Evolutionary conservation across 2,329 filamentous ascomycete genomes (phyloP).

Genomic region (Pyricularia pennisetigena): DNA sequence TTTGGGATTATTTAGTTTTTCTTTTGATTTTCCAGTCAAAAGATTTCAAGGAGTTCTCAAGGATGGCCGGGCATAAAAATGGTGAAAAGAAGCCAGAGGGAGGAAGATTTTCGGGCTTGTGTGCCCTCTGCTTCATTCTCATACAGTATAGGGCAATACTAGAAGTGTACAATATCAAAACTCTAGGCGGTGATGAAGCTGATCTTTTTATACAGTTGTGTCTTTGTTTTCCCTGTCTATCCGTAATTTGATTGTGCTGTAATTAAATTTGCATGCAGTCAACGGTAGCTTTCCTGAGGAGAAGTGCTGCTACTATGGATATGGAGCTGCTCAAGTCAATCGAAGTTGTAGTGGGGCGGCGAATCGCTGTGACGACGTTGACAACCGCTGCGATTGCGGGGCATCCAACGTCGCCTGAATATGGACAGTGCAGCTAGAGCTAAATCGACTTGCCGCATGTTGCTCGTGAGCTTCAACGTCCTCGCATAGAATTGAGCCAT

Average conservation of each 20-base stretch:
- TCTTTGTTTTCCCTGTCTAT: no score
- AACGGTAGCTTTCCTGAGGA: not conserved
- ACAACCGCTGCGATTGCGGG: not conserved
- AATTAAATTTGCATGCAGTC: not conserved
- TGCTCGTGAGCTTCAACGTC: not conserved
- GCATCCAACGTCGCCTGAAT: not conserved
- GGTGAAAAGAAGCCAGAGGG: not conserved
- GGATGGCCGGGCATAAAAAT: not conserved
- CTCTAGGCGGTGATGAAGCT: not conserved
- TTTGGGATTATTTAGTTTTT: not conserved
- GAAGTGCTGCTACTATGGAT: no score
- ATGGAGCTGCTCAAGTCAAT: not conserved
- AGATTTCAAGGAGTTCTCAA: not conserved
- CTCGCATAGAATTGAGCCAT: not conserved
- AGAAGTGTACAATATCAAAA: slow-evolving; percentile 1
- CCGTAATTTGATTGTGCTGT: no score
- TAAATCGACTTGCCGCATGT: not conserved
- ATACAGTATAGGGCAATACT: not conserved
- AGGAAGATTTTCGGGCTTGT: not conserved
- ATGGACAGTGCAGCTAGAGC: not conserved
- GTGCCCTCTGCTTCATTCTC: not conserved
- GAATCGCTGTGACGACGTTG: not conserved
- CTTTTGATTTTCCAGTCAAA: not conserved
- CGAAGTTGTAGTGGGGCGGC: not conserved
- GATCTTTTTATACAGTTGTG: not conserved